Evolutionary conservation across 768 basidiomycete genomes (phyloP).

Genomic region (Suillus brevipes): DNA sequence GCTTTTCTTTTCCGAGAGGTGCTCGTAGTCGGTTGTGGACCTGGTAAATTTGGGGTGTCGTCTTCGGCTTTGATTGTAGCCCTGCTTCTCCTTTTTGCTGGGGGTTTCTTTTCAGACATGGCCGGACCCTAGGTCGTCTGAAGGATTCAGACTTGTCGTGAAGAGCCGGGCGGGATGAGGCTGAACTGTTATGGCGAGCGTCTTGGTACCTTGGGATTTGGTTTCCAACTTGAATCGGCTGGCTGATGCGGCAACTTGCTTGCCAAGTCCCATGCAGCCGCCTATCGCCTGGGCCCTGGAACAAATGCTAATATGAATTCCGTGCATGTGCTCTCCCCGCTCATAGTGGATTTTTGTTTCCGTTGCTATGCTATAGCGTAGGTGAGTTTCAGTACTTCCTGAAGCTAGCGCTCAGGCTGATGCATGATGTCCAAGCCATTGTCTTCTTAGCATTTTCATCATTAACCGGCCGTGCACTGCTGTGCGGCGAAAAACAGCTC

Average conservation of each 20-base stretch:
- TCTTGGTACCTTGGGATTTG: conserved; percentile 16
- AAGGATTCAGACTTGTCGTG: conserved; percentile 12
- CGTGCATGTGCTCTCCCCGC: neutral
- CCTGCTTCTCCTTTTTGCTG: conserved; percentile 21
- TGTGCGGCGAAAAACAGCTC: conserved; percentile 1
- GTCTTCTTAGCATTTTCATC: neutral
- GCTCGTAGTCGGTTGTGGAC: conserved; percentile 11
- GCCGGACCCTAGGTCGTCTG: conserved; percentile 10
- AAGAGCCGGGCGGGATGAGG: conserved; percentile 16
- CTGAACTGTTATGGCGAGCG: conserved; percentile 30
- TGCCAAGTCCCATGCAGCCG: neutral
- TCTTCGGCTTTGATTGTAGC: conserved; percentile 13
- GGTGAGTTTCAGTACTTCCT: neutral
- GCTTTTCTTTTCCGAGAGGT: conserved; percentile 30
- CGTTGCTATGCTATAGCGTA: neutral
- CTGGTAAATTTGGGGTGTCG: conserved; percentile 5
- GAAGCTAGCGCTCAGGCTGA: neutral
- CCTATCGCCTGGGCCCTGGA: neutral
- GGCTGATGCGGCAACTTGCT: conserved; percentile 16
- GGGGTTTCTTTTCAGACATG: conserved; percentile 30
- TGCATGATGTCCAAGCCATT: neutral
- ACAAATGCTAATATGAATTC: neutral
- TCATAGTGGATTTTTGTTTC: neutral
- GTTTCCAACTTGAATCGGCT: conserved; percentile 8
- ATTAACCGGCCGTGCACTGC: neutral